Evolutionary conservation across 2,329 filamentous ascomycete genomes (phyloP).

Genomic region (Xylariaceae sp.): DNA sequence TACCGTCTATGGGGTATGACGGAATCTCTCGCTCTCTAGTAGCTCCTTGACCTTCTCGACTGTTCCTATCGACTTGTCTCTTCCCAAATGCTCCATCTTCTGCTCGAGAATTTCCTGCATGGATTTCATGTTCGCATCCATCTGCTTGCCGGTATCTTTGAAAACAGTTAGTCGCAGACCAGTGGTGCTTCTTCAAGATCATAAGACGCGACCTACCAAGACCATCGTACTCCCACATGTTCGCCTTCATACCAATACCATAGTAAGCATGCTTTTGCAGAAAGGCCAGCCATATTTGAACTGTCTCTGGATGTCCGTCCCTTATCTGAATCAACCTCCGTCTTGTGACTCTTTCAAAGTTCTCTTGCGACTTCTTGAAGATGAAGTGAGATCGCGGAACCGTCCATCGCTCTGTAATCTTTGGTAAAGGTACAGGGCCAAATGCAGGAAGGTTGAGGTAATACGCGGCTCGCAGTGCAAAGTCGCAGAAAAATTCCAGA

Average conservation of each 20-base stretch:
- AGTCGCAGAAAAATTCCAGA: conserved; percentile 91
- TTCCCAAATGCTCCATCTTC: conserved; percentile 54
- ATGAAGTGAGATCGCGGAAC: conserved; percentile 87
- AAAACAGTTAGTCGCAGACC: conserved; percentile 8
- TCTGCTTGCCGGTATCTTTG: conserved; percentile 45
- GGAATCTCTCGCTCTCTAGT: conserved; percentile 48
- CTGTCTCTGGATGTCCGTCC: conserved; percentile 82
- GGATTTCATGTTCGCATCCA: conserved; percentile 33
- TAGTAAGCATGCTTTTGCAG: conserved; percentile 88
- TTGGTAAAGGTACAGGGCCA: conserved; percentile 81
- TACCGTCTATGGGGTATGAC: conserved; percentile 10
- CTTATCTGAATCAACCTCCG: conserved; percentile 86
- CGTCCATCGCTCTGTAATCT: conserved; percentile 89
- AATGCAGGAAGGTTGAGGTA: conserved; percentile 83
- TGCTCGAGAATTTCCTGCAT: conserved; percentile 39
- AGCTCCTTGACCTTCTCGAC: conserved; percentile 55
- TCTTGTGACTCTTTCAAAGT: conserved; percentile 89
- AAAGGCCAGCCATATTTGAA: conserved; percentile 90
- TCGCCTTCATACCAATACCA: conserved; percentile 98
- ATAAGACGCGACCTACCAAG: conserved; percentile 48
- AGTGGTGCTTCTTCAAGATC: too few relatives aligned
- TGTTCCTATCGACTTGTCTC: conserved; percentile 45
- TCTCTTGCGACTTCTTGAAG: conserved; percentile 96
- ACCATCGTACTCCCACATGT: conserved; percentile 83
- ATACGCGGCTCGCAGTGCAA: conserved; percentile 90